A percentile compares a stretch with the other conserved stretches of the same genome.
Conservation (phyloP, 306 rosid species). For the Sphenostylis stenocarpa region DNA sequence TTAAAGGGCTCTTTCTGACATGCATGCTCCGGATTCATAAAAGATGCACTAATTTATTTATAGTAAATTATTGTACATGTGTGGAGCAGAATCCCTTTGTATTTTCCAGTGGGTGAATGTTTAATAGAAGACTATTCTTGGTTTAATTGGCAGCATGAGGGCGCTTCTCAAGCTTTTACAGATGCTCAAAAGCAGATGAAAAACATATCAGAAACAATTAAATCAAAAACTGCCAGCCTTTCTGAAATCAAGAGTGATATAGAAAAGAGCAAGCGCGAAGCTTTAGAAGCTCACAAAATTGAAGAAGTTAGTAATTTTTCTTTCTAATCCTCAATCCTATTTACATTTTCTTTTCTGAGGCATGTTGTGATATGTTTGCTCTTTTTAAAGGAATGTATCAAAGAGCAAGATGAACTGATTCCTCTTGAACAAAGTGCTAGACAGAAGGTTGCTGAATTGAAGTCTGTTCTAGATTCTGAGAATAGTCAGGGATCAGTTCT, state of each 20-base stretch:
- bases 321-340: background rate
- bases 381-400: constrained; percentile 59
- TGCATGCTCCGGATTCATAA: background rate
- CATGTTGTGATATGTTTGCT: constrained; percentile 29
- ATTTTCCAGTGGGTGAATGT: constrained; percentile 10
- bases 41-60: background rate
- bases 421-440: constrained; percentile 95
- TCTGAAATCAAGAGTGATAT: constrained; percentile 57
- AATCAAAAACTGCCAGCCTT: constrained; percentile 53
- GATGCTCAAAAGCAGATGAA: constrained; percentile 76
- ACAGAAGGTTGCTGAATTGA: constrained; percentile 94
- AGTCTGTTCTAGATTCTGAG: constrained; percentile 83
- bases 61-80: background rate
- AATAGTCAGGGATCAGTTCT: constrained; percentile 89
- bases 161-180: constrained; percentile 64
- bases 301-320: constrained; percentile 64
- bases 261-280: constrained; percentile 66
- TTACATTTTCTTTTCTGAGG: background rate
- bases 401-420: constrained; percentile 75
- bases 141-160: constrained; percentile 67
- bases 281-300: constrained; percentile 59
- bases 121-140: constrained; percentile 14
- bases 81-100: background rate
- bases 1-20: background rate
- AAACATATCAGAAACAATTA: constrained; percentile 53